Evolutionary conservation across 768 basidiomycete species (phyloP).

Genomic region (Mycena vitilis): DNA sequence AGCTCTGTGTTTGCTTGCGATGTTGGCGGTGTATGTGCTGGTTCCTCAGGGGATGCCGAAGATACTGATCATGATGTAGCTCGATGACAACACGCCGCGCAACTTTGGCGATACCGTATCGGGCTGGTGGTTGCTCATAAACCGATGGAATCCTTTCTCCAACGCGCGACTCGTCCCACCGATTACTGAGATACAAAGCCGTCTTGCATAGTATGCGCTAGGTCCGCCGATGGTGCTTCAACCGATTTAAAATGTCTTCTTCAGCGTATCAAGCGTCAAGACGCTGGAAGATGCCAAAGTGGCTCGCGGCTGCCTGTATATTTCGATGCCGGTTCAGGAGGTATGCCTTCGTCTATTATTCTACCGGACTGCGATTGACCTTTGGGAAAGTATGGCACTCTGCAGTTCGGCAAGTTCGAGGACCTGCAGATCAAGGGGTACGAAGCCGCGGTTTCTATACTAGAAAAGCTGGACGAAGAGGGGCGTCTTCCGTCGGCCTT

Average conservation of each 20-base stretch:
- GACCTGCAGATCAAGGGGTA: constrained; percentile 91
- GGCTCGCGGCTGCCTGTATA: constrained; percentile 88
- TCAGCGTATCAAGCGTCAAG: constrained; percentile 93
- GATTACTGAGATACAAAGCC: constrained; percentile 93
- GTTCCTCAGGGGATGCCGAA: not conserved
- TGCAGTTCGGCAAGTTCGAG: constrained; percentile 90
- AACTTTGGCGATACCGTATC: constrained; percentile 96
- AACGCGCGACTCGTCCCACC: constrained; percentile 81
- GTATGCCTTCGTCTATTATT: constrained; percentile 51
- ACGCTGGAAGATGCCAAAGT: constrained; percentile 97
- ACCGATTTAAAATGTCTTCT: not conserved
- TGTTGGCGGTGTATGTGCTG: constrained; percentile 79
- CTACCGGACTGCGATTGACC: not conserved
- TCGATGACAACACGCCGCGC: constrained; percentile 95
- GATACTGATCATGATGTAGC: constrained; percentile 49
- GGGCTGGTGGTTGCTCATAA: constrained; percentile 95
- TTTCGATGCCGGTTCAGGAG: constrained; percentile 95
- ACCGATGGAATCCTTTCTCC: constrained; percentile 93
- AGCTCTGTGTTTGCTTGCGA: constrained; percentile 92
- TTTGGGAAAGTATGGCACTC: constrained; percentile 76
- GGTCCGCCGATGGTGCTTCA: not conserved
- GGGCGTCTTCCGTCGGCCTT: constrained; percentile 83
- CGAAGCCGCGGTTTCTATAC: constrained; percentile 72
- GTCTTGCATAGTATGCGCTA: constrained; percentile 88
- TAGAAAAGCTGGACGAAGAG: constrained; percentile 85